A percentile compares a stretch with the other conserved stretches of the same genome.
Evolutionary conservation across 164 flowering plant genomes (phyloP).

Genomic region (Magnolia changhungtana): DNA sequence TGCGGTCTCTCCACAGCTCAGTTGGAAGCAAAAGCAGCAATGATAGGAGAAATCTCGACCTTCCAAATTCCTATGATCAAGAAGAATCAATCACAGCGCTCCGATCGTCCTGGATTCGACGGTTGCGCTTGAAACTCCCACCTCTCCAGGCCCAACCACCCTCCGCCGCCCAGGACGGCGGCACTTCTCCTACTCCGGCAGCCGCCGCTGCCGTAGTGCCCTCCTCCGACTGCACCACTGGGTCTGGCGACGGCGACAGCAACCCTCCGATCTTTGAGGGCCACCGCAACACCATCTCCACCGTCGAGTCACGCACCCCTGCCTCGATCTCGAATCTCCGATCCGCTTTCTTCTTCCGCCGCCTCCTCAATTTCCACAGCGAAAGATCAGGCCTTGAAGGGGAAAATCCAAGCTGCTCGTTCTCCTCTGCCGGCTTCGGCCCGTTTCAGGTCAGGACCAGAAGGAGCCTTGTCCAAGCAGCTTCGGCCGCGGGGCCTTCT

Average conservation of each 20-base stretch:
- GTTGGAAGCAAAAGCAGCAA: slow-evolving; percentile 10
- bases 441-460: slow-evolving; percentile 4
- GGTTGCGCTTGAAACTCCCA: slow-evolving; percentile 6
- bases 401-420: background rate
- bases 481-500: background rate
- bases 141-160: background rate
- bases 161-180: background rate
- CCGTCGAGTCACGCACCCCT: background rate
- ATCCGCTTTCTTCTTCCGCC: background rate
- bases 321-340: background rate
- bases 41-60: background rate
- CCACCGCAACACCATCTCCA: background rate
- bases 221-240: background rate
- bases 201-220: background rate
- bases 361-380: background rate
- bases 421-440: background rate
- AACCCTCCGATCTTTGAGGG: background rate
- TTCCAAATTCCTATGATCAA: background rate
- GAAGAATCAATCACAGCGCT: background rate
- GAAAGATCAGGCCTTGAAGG: background rate
- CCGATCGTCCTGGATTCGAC: slow-evolving; percentile 12
- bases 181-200: background rate
- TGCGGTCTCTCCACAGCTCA: slow-evolving; percentile 11
- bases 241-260: background rate
- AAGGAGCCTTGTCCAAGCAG: background rate